Conservation (phyloP, 2,329 filamentous ascomycete genomes). For the Penicillium aurantiogriseum region DNA sequence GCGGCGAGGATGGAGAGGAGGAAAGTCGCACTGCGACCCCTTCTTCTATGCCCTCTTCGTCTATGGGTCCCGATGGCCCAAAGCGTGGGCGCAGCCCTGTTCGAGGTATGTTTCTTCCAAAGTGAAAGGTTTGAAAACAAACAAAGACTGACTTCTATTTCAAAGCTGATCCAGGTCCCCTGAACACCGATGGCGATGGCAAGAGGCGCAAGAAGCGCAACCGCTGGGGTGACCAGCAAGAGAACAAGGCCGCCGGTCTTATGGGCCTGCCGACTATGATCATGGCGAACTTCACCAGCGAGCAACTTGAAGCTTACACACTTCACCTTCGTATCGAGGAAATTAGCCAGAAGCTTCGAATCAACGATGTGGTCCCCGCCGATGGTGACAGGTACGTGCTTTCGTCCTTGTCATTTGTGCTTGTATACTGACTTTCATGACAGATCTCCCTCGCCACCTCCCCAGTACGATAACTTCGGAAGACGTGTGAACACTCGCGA, state of each 20-base stretch:
- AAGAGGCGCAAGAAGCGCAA: constrained; percentile 97
- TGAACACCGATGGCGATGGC: constrained; percentile 63
- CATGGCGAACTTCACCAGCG: constrained; percentile 94
- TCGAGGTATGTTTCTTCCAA: constrained; percentile 60
- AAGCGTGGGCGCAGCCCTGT: constrained; percentile 95
- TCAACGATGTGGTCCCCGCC: constrained; percentile 96
- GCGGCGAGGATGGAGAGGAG: constrained; percentile 59
- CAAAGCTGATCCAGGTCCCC: constrained; percentile 42
- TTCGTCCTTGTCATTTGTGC: neutral
- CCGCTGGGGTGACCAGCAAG: constrained; percentile 92
- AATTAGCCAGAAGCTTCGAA: constrained; percentile 98
- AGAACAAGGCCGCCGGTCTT: constrained; percentile 97
- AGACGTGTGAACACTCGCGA: constrained; percentile 99
- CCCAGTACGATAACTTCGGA: constrained; percentile 99
- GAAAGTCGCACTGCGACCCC: constrained; percentile 47
- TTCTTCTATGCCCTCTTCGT: constrained; percentile 42
- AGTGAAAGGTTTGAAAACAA: constrained; percentile 5
- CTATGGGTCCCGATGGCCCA: constrained; percentile 38
- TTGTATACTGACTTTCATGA: constrained; percentile 16
- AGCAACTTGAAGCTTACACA: constrained; percentile 96
- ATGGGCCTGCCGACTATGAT: constrained; percentile 98
- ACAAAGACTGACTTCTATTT: constrained; percentile 18
- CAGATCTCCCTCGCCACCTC: constrained; percentile 91
- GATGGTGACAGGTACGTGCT: constrained; percentile 80
- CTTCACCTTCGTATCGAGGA: constrained; percentile 96